Percentiles rank a stretch among this genome's conserved stretches.
phyloP scores from a whole-genome alignment of 75 land plant species.

The Cryptomeria japonica region DNA sequence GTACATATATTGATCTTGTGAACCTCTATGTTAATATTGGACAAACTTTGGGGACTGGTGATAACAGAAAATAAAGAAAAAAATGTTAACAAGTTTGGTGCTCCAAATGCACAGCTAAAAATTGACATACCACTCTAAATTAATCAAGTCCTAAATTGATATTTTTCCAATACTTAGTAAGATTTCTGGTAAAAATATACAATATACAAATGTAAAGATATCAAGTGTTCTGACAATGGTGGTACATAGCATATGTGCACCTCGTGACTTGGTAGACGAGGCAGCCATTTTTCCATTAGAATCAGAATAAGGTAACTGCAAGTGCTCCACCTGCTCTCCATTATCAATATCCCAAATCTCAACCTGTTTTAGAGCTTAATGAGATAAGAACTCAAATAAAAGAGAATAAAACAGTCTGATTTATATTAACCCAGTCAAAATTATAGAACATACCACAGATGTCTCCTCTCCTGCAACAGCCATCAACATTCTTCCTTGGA shows the following conservation, averaged over 20 bases:
- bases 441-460: conserved; percentile 40
- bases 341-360: conserved; percentile 88
- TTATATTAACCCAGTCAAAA: neutral
- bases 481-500: conserved; percentile 37
- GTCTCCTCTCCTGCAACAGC: conserved; percentile 74
- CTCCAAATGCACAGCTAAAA: neutral
- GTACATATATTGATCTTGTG: neutral
- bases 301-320: conserved; percentile 21
- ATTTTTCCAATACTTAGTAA: neutral
- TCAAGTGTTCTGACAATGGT: neutral
- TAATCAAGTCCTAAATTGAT: neutral
- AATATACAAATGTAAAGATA: neutral
- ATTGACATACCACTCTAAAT: neutral
- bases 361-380: conserved; percentile 42
- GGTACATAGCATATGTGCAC: conserved; percentile 16
- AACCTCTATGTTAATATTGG: neutral
- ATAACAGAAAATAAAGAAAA: neutral
- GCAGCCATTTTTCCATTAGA: conserved; percentile 5
- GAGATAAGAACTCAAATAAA: conserved; percentile 12
- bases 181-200: neutral
- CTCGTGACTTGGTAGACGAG: conserved; percentile 38
- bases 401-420: neutral
- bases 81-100: neutral
- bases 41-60: neutral
- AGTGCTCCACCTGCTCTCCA: conserved; percentile 37